Percentiles rank a stretch among this genome's conserved stretches.
phyloP scores from a whole-genome alignment of 805 yeast species.

The Yamadazyma olivae region DNA sequence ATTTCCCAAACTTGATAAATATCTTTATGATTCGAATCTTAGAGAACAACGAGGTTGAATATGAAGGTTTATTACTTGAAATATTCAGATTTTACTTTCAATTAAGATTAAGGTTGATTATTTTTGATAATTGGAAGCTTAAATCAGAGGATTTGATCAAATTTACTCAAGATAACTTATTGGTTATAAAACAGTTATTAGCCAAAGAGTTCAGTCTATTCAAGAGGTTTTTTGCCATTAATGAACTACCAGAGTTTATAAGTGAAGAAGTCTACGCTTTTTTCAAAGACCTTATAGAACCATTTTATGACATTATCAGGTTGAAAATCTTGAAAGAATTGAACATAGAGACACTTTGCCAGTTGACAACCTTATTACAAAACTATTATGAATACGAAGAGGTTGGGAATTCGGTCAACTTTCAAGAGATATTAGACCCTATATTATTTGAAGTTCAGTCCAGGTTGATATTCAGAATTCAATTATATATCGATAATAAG shows the following conservation, averaged over 20 bases:
- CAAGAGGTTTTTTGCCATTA: conserved; percentile 42
- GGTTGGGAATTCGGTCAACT: conserved; percentile 20
- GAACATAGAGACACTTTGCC: conserved; percentile 68
- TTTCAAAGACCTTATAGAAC: conserved; percentile 67
- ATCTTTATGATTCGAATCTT: conserved; percentile 37
- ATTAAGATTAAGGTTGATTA: conserved; percentile 50
- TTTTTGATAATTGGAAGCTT: conserved; percentile 27
- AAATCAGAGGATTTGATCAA: conserved; percentile 44
- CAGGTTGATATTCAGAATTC: conserved; percentile 75
- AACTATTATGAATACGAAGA: conserved; percentile 66
- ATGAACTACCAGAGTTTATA: conserved; percentile 11
- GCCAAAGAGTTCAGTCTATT: conserved; percentile 63
- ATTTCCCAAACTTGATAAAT: conserved; percentile 29
- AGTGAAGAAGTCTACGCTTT: conserved; percentile 47
- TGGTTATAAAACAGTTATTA: conserved; percentile 57
- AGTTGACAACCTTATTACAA: conserved; percentile 65
- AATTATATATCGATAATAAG: conserved; percentile 65
- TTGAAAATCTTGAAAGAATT: conserved; percentile 66
- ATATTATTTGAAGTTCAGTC: conserved; percentile 75
- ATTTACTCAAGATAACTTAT: conserved; percentile 58
- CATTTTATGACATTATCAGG: conserved; percentile 70
- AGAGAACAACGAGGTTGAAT: conserved; percentile 42
- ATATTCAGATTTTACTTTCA: conserved; percentile 62
- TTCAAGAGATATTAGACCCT: conserved; percentile 64
- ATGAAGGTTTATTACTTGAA: conserved; percentile 65